Evolutionary conservation across 805 yeast species (phyloP), one percentile per base, ranked within the genome.

Genomic region (Yamadazyma nakazawae): DNA sequence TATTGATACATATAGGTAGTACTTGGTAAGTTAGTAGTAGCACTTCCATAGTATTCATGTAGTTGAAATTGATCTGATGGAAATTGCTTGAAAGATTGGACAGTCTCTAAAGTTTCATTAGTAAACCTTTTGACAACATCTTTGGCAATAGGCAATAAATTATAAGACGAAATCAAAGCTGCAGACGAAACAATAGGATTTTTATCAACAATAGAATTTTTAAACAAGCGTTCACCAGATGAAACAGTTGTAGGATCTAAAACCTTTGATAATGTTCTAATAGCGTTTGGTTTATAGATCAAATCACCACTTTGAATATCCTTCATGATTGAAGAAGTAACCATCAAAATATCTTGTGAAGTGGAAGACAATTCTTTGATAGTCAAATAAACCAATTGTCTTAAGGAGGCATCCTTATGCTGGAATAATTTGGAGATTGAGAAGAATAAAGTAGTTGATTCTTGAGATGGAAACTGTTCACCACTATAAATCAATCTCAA

Each of bases 261-360:
- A 32, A 94, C 96, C 54, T 96, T 80, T 17, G 91, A 82, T 59
- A 94, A 77, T 0, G 98, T 86, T 66, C 99, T 82, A 53, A 94
- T 85, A 19, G 99, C 98, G 63, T 94, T 86, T 47, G 99, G 97
- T 62, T 90, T 89, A 68, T 85, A 90, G 51, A 89, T 73, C 53
- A 81, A 73, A 49, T 88, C 95, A 47, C 92, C 92, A 54, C 83
- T 84, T 70, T 95, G 97, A 45, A 94, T 88, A 70, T 94, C 99
- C 70, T 91, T 91, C 97, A 94, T 94, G 62, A 94, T 91, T 24
- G 96, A 90, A 2, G 97, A 88, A 24, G 99, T 94, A 24, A 92
- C 97, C 98, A 94, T 94, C 66, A 94, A 79, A 47, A 90, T 89
- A 67, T 94, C 97, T 56, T 88, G 88, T 17, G 97, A 88, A 52